Evolutionary conservation across 768 basidiomycete species (phyloP).

Genomic region (Asterophora parasitica): DNA sequence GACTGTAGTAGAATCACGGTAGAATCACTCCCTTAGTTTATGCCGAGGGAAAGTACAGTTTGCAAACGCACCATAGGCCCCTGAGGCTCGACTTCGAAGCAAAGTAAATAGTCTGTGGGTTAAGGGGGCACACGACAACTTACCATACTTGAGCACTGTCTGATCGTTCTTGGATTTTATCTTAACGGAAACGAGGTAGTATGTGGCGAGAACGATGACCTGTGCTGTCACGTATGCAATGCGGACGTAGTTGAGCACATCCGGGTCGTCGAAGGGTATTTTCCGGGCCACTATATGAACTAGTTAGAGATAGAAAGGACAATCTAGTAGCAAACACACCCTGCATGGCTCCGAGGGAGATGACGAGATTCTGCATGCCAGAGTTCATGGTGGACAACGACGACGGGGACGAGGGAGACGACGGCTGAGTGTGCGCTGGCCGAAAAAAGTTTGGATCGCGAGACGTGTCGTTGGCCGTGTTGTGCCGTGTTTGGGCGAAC

Average conservation of each 20-base stretch:
- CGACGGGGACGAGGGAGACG: neutral
- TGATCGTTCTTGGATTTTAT: constrained; percentile 94
- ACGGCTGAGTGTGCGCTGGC: neutral
- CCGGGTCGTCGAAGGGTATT: constrained; percentile 87
- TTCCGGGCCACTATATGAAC: constrained; percentile 72
- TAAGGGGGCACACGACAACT: neutral
- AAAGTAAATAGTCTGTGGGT: constrained; percentile 7
- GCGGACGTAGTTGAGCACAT: constrained; percentile 77
- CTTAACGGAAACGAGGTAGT: constrained; percentile 75
- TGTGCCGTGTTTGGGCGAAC: neutral
- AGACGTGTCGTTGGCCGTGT: constrained; percentile 2
- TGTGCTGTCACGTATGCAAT: constrained; percentile 78
- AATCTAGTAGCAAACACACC: constrained; percentile 38
- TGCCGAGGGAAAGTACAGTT: neutral
- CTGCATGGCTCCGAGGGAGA: constrained; percentile 95
- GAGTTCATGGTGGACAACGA: constrained; percentile 53
- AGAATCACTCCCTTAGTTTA: no score
- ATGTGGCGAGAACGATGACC: constrained; percentile 61
- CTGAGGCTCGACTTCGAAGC: constrained; percentile 60
- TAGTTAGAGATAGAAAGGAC: neutral
- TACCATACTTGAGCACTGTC: constrained; percentile 93
- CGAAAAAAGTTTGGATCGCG: neutral
- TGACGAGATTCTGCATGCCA: constrained; percentile 73
- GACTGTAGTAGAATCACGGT: constrained; percentile 34
- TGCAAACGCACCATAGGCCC: constrained; percentile 61